Percentiles rank a stretch among this genome's conserved stretches.
These are phyloP conservation scores for Truncatella angustata DNA, from an alignment of 2,329 filamentous ascomycete genomes.

Conservation along the genomic window DNA sequence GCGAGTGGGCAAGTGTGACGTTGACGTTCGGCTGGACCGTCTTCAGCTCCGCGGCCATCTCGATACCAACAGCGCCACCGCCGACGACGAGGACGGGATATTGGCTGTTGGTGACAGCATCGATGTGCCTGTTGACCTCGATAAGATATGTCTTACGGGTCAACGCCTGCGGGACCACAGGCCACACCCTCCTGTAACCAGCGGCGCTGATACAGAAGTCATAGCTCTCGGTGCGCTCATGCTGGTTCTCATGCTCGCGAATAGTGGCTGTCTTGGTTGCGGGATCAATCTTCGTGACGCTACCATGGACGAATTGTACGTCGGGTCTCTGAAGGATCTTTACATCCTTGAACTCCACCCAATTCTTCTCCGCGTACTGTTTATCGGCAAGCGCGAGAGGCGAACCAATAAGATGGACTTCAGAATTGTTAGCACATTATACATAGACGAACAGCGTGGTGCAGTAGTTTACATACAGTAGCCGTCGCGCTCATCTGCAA, in stretches of 20 bases:
- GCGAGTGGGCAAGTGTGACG: slow-evolving; percentile 75
- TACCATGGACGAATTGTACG: slow-evolving; percentile 65
- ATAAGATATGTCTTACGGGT: slow-evolving; percentile 60
- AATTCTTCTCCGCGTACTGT: slow-evolving; percentile 64
- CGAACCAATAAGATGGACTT: slow-evolving; percentile 74
- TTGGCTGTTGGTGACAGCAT: slow-evolving; percentile 47
- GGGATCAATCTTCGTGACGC: slow-evolving; percentile 58
- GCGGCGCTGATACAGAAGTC: slow-evolving; percentile 76
- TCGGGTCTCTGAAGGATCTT: slow-evolving; percentile 62
- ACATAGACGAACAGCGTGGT: slow-evolving; percentile 4
- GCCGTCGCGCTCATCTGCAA: slow-evolving; percentile 80
- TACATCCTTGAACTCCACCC: slow-evolving; percentile 68
- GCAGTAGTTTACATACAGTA: slow-evolving; percentile 57
- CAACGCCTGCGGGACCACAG: slow-evolving; percentile 68
- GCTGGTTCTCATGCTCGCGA: slow-evolving; percentile 44
- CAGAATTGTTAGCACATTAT: not conserved
- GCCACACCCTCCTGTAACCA: slow-evolving; percentile 68
- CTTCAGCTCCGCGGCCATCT: slow-evolving; percentile 80
- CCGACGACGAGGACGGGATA: slow-evolving; percentile 71
- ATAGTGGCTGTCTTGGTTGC: slow-evolving; percentile 58
- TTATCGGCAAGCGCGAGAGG: slow-evolving; percentile 68
- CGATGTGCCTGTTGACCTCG: slow-evolving; percentile 61
- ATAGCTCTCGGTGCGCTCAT: slow-evolving; percentile 49
- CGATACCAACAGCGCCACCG: slow-evolving; percentile 76
- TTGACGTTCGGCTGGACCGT: slow-evolving; percentile 59